A percentile compares a stretch with the other conserved stretches of the same genome.
Evolutionary conservation across 371 early-diverging fungal species (phyloP).

Genomic region (Batrachochytrium dendrobatidis): DNA sequence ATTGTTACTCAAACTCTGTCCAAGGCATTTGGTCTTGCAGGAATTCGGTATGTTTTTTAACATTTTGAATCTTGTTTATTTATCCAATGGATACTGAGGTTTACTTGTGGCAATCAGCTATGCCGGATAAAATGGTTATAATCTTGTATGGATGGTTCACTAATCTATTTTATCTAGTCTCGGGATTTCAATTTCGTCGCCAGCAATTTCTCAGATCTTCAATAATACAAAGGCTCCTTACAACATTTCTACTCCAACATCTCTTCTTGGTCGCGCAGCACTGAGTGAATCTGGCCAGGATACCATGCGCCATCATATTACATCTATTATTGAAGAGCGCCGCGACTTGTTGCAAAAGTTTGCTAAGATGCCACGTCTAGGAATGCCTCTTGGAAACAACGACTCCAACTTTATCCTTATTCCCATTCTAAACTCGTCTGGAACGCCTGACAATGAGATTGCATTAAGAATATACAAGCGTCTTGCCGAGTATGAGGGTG

Average conservation of each 20-base stretch:
- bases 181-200: constrained; percentile 78
- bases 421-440: constrained; percentile 58
- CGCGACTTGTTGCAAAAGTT: constrained; percentile 51
- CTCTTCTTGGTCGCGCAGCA: constrained; percentile 68
- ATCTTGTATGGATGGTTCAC: neutral
- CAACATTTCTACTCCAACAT: constrained; percentile 86
- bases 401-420: constrained; percentile 94
- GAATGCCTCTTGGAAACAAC: constrained; percentile 70
- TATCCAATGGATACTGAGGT: constrained; percentile 1
- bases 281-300: constrained; percentile 61
- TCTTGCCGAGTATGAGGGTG: constrained; percentile 72
- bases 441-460: constrained; percentile 59
- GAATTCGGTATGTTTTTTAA: constrained; percentile 58
- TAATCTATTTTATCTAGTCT: constrained; percentile 29
- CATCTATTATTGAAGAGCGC: constrained; percentile 57
- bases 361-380: constrained; percentile 45
- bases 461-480: constrained; percentile 68
- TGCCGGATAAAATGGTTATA: no score
- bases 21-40: constrained; percentile 96
- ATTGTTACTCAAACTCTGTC: constrained; percentile 94
- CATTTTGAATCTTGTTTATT: constrained; percentile 8
- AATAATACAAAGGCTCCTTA: constrained; percentile 97
- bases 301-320: constrained; percentile 57
- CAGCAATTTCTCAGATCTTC: constrained; percentile 73
- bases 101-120: neutral